Evolutionary conservation across 1,284 basidiomycete species (phyloP), one percentile per base, ranked within the genome.

Genomic region (Ganoderma lingzhi): DNA sequence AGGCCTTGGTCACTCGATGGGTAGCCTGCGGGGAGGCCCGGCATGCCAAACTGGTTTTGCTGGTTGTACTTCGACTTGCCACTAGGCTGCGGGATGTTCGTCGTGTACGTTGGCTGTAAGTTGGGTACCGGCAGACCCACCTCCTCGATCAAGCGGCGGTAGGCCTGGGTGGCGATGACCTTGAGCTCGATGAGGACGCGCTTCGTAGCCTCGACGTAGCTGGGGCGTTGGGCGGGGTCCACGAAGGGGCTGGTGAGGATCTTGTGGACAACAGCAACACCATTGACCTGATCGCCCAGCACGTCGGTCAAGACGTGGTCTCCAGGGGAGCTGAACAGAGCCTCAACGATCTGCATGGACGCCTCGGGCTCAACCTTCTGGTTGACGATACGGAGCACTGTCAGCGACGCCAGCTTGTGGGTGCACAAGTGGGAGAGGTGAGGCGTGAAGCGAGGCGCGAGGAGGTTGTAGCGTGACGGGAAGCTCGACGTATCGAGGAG

Each of bases 391-490:
- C 97, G 88, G 72, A 99, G 85, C 45, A 99, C 95, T 0, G 97
- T 98, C 73, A 96, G 86, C 1, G 96, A 97, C 0, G 98, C 97
- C 70, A 99, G 83, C 84, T 99, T 99, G 86, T 99, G 98, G 1
- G 97, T 98, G 84, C 97, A 98, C 68, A 99, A 86, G 80, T 98
- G 96, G 2, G 95, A 95, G 45, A 99, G 87, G 80, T 99, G 97
- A 51, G 98, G 96, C 0, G 95, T 95, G 80, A 99, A 97, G 55
- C 97, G 93, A 62, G 96, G 96, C 0, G 97, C 96, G 55, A 99
- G 86, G 62, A 99, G 85, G 65, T 93, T 91, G 83, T 97, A 99
- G 55, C 98, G 89, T 3, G 96, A 97, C 0, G 95, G 93, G 82
- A 99, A 93, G 72, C 90, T 90, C 55, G 96, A 97, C 0, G 95